phyloP scores from a whole-genome alignment of 2,329 filamentous ascomycete genomes.

The Apiospora rasikravindrae region DNA sequence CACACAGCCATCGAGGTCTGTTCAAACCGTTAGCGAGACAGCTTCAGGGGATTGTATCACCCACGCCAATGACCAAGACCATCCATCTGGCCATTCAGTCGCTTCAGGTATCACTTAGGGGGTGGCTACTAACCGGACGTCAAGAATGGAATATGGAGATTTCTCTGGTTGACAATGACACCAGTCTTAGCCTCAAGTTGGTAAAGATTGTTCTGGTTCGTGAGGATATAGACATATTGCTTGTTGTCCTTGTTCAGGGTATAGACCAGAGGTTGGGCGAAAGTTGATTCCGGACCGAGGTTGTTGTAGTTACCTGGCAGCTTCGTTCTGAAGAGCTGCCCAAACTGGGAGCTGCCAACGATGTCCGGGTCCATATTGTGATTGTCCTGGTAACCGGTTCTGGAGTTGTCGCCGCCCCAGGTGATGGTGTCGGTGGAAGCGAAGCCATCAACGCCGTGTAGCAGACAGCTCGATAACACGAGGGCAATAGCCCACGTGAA shows the following conservation, averaged over 20 bases:
- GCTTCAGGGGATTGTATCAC: not conserved
- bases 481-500: constrained; percentile 18
- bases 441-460: constrained; percentile 28
- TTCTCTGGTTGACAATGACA: constrained; percentile 52
- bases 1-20: constrained; percentile 52
- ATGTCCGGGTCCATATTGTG: constrained; percentile 68
- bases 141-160: constrained; percentile 54
- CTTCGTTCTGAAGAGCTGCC: constrained; percentile 56
- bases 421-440: constrained; percentile 61
- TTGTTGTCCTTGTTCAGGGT: constrained; percentile 51
- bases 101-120: not conserved
- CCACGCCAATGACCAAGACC: not conserved
- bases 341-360: constrained; percentile 60
- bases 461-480: constrained; percentile 9
- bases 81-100: not conserved
- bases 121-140: constrained; percentile 29
- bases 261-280: constrained; percentile 55
- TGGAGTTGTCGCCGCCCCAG: constrained; percentile 62
- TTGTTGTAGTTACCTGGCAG: constrained; percentile 59
- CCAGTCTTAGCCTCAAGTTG: constrained; percentile 61
- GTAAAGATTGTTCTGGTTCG: constrained; percentile 63
- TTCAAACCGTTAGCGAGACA: constrained; percentile 18
- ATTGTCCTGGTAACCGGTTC: constrained; percentile 60
- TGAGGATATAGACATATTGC: constrained; percentile 62
- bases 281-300: constrained; percentile 54